These are phyloP conservation scores for Daedalea quercina DNA, from an alignment of 768 basidiomycete genomes.

Conservation along the genomic window DNA sequence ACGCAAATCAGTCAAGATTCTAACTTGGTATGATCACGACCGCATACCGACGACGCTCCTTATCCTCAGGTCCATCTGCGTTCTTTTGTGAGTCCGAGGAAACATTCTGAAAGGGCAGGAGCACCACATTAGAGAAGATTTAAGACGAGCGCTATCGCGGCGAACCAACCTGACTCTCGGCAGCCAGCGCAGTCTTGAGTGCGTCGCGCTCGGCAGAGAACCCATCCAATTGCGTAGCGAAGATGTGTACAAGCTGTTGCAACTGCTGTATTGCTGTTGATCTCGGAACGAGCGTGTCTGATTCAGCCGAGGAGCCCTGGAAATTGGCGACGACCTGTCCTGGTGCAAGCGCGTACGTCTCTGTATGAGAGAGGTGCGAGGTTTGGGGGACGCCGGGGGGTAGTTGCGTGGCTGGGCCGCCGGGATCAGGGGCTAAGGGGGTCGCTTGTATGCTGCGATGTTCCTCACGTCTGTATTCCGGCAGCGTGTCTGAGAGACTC, in stretches of 20 bases:
- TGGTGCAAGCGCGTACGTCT: background rate
- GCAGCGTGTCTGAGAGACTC: background rate
- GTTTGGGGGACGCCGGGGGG: too few species aligned
- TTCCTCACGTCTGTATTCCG: too few species aligned
- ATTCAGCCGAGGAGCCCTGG: too few species aligned
- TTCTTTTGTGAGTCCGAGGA: background rate
- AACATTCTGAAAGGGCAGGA: background rate
- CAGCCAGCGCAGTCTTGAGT: slow-evolving; percentile 2
- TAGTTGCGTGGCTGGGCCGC: too few species aligned
- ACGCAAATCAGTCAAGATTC: background rate
- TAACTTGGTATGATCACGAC: background rate
- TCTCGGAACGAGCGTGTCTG: background rate
- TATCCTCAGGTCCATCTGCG: too few species aligned
- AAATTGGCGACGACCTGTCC: background rate
- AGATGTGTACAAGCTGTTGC: background rate
- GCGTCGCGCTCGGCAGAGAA: slow-evolving; percentile 2
- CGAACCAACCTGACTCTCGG: background rate
- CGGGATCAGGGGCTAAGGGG: too few species aligned
- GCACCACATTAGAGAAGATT: too few species aligned
- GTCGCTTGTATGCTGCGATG: background rate
- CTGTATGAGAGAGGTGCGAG: background rate
- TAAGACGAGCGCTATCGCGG: too few species aligned
- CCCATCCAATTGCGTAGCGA: slow-evolving; percentile 5
- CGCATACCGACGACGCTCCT: background rate
- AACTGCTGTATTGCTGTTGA: background rate